Conservation (phyloP, 2,329 filamentous ascomycete genomes). For the Macrophomina phaseolina region DNA sequence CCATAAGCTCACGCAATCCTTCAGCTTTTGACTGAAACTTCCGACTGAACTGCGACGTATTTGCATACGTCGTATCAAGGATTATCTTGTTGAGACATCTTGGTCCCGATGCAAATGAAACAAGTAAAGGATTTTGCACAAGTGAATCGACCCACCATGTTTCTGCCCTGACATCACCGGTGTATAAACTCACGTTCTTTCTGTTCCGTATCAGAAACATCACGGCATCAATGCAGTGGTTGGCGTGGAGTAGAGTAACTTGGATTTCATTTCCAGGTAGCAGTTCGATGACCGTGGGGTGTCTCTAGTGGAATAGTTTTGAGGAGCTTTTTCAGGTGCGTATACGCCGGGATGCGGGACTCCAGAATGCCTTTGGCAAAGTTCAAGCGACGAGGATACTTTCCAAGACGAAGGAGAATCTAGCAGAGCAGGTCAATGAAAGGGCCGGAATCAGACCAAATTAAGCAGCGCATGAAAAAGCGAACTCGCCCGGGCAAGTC, state of each 20-base stretch:
- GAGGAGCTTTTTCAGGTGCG: constrained; percentile 73
- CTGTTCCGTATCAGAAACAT: constrained; percentile 87
- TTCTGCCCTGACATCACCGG: constrained; percentile 86
- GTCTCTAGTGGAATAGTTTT: constrained; percentile 84
- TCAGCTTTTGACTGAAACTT: constrained; percentile 71
- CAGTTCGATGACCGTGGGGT: constrained; percentile 75
- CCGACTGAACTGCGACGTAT: constrained; percentile 54
- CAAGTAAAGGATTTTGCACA: constrained; percentile 70
- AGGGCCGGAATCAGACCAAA: background rate
- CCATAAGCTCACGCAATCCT: constrained; percentile 75
- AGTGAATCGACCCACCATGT: constrained; percentile 83
- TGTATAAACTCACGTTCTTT: constrained; percentile 79
- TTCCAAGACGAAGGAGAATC: constrained; percentile 79
- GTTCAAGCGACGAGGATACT: constrained; percentile 80
- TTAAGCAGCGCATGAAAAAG: background rate
- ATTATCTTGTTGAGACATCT: constrained; percentile 77
- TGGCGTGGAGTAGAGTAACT: constrained; percentile 87
- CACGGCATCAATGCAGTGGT: constrained; percentile 87
- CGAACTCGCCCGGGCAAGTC: too few relatives aligned
- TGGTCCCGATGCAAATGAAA: constrained; percentile 68
- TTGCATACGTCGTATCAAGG: constrained; percentile 82
- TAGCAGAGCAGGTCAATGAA: constrained; percentile 33
- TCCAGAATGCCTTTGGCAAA: constrained; percentile 80
- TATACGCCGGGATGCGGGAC: constrained; percentile 74
- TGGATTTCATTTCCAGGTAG: constrained; percentile 70